Conservation (phyloP, 257 asterid genomes). For the Nicotiana attenuata region DNA sequence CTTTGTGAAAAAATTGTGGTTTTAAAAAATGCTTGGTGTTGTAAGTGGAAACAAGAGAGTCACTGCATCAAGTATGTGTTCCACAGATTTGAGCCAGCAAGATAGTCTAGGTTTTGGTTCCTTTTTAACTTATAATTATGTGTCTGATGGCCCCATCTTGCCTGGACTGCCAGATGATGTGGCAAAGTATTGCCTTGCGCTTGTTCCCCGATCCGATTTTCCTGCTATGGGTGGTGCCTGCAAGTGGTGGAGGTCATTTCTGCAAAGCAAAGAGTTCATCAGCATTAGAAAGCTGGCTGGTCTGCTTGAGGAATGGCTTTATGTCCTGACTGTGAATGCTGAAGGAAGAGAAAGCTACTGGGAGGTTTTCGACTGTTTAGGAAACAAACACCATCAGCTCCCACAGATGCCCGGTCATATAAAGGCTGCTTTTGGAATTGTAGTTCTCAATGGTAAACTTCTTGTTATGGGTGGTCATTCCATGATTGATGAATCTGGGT, state of each 20-base stretch:
- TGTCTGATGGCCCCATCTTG: constrained; percentile 44
- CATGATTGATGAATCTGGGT: constrained; percentile 31
- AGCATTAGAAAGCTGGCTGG: constrained; percentile 70
- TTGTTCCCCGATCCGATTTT: constrained; percentile 60
- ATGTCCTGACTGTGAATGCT: constrained; percentile 47
- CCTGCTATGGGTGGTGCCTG: constrained; percentile 72
- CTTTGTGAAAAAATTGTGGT: constrained; percentile 12
- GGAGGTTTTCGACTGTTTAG: constrained; percentile 71
- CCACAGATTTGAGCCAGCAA: constrained; percentile 25
- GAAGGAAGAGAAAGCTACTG: constrained; percentile 64
- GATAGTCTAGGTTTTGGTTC: constrained; percentile 19
- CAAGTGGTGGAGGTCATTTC: constrained; percentile 71
- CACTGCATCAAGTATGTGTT: constrained; percentile 40
- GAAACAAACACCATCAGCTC: constrained; percentile 42
- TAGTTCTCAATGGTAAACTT: constrained; percentile 68
- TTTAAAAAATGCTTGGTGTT: constrained; percentile 37
- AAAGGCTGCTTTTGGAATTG: constrained; percentile 54
- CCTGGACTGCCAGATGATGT: constrained; percentile 89
- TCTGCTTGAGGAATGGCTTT: constrained; percentile 81
- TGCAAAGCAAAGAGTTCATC: constrained; percentile 61
- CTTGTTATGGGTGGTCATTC: constrained; percentile 64
- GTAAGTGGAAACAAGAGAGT: constrained; percentile 31
- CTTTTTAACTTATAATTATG: constrained; percentile 20
- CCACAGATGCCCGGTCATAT: constrained; percentile 67
- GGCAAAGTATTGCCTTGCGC: constrained; percentile 70